Conservation (phyloP, 2,329 filamentous ascomycete species). For the Ceratocystis lukuohia region DNA sequence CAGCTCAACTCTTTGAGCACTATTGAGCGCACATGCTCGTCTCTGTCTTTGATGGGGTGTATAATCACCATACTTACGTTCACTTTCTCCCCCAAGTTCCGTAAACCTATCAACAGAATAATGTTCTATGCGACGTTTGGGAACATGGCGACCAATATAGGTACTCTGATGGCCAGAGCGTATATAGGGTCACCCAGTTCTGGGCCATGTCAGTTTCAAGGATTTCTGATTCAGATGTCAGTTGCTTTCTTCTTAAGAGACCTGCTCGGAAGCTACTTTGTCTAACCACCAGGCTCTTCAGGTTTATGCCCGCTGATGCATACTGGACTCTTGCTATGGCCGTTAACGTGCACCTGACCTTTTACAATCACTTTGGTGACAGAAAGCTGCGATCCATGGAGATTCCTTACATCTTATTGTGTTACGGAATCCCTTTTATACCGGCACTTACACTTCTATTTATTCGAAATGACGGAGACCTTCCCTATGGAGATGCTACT, state of each 20-base stretch:
- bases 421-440: conserved; percentile 56
- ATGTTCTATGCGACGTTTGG: conserved; percentile 75
- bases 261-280: background rate
- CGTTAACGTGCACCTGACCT: conserved; percentile 64
- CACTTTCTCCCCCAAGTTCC: conserved; percentile 52
- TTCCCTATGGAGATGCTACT: conserved; percentile 55
- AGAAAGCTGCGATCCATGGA: conserved; percentile 50
- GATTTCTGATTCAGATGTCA: conserved; percentile 70
- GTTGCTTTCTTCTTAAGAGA: conserved; percentile 23
- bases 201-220: conserved; percentile 57
- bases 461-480: conserved; percentile 35
- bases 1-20: conserved; percentile 40
- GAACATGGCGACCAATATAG: conserved; percentile 65
- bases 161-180: conserved; percentile 56
- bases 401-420: conserved; percentile 48
- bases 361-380: conserved; percentile 56
- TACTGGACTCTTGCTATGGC: conserved; percentile 68
- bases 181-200: conserved; percentile 38
- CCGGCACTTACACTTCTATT: conserved; percentile 52
- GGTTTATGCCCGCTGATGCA: conserved; percentile 60
- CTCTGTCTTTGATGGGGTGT: conserved; percentile 57
- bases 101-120: conserved; percentile 75
- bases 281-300: conserved; percentile 25
- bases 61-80: conserved; percentile 62
- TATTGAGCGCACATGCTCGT: conserved; percentile 55